Evolutionary conservation across 2,329 filamentous ascomycete genomes (phyloP), one percentile per base, ranked within the genome.

Genomic region (Trichophyton schoenleinii): DNA sequence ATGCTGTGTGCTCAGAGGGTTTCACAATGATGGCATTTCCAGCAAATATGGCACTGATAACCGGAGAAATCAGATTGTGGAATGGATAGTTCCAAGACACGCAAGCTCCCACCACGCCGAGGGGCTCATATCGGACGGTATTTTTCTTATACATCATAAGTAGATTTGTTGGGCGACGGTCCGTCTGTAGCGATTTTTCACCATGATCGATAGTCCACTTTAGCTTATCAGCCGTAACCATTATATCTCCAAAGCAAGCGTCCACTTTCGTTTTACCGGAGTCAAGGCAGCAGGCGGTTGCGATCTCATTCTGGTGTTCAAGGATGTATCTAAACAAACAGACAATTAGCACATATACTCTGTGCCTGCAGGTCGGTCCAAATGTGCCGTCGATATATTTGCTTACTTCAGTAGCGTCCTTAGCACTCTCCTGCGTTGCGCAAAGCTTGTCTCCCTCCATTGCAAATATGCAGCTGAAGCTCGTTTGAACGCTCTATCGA

Each of bases 51-150:
- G 89, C 86, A 66, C 89, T 91, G 71, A 97, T 95, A 66, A 96
- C 83, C 13, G 92, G 94, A 0, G 89, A 90, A 55, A 97, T 83
- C 65, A 97, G 80, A 75, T 99, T 99, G 77, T 99, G 94, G 74
- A 97, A 95, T 52, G 89, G 86, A 72, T 91, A 97, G 78, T 99
- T 99, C 94, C 94, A 99, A 71, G 88, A 94, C 49, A 99, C 90
- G 59, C 92, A 87, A 18, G 94, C 92, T 9, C 90, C 87, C 4
- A 99, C 89, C 41, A 99, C 90, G 15, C 94, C 94, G 20, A 97
- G 78, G 13, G 94, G 92, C 74, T 99, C 91, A 74, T 95, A 99
- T 58, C 83, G 78, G 31, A 99, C 91, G 64, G 86, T 87, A 71
- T 96, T 96, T 72, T 83, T 85, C 81, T 99, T 99, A 77, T 97